Conservation (phyloP, 257 asterid genomes). For the Mitragyna speciosa region DNA sequence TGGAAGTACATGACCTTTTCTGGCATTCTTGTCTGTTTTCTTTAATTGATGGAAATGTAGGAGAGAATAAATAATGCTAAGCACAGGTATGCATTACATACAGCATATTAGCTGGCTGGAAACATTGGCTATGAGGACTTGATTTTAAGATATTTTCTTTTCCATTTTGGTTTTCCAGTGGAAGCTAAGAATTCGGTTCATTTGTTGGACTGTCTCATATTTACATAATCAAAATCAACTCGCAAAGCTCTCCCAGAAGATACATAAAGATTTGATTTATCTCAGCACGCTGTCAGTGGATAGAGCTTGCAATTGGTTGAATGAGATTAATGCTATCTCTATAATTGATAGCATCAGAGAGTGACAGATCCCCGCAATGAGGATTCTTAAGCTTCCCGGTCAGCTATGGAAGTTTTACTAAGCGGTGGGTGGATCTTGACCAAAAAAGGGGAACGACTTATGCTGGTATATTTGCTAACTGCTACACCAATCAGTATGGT, state of each 20-base stretch:
- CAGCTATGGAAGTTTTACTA: slow-evolving; percentile 16
- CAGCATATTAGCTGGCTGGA: background rate
- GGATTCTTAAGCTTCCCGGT: background rate
- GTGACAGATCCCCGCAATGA: background rate
- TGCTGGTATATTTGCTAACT: slow-evolving; percentile 9
- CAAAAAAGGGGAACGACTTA: background rate
- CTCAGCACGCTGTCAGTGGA: background rate
- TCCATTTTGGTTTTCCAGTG: background rate
- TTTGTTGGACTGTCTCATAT: background rate
- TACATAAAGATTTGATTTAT: background rate
- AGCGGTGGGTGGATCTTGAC: slow-evolving; percentile 30
- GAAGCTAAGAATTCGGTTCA: background rate
- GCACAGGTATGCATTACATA: background rate
- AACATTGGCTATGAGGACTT: background rate
- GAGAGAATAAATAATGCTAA: background rate
- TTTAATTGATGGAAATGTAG: background rate
- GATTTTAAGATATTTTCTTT: background rate
- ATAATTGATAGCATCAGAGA: background rate
- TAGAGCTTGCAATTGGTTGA: background rate
- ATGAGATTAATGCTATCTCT: background rate
- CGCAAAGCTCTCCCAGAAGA: background rate
- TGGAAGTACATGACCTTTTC: background rate
- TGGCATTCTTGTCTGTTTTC: background rate
- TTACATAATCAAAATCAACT: too few species aligned
- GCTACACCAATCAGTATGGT: slow-evolving; percentile 15